Percentiles rank a stretch among this genome's conserved stretches.
phyloP scores from a whole-genome alignment of 352 stramenopile species.

The Globisporangium spiculum region DNA sequence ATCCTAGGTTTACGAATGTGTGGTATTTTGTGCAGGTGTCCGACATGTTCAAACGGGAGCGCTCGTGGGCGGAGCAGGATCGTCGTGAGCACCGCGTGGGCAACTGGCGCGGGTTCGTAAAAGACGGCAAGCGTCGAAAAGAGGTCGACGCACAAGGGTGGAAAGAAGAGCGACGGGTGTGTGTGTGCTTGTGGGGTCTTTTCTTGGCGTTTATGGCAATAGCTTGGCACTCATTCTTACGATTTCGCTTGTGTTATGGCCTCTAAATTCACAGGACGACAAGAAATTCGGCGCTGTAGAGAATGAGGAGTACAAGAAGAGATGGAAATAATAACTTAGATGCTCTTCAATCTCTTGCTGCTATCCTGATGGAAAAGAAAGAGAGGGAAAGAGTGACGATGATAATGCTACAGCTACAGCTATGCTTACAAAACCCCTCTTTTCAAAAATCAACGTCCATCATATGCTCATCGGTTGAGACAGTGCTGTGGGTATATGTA shows the following conservation, averaged over 20 bases:
- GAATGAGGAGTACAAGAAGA: constrained; percentile 76
- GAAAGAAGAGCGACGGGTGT: constrained; percentile 64
- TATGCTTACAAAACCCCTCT: neutral
- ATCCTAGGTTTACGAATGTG: neutral
- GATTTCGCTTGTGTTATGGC: neutral
- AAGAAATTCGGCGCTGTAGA: constrained; percentile 64
- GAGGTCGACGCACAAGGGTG: constrained; percentile 52
- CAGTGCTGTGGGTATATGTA: constrained; percentile 11
- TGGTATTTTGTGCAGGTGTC: constrained; percentile 17
- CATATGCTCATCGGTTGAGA: constrained; percentile 43
- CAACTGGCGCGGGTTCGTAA: constrained; percentile 81
- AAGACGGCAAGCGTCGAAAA: constrained; percentile 65
- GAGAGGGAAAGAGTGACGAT: neutral
- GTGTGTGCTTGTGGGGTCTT: constrained; percentile 8
- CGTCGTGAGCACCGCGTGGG: constrained; percentile 74
- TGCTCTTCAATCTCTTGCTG: neutral
- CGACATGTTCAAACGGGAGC: constrained; percentile 71
- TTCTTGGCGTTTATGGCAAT: neutral
- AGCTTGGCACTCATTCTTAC: neutral
- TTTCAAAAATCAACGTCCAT: constrained; percentile 57
- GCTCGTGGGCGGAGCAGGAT: constrained; percentile 73
- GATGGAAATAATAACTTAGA: constrained; percentile 80
- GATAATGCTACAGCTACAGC: constrained; percentile 2
- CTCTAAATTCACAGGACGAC: constrained; percentile 26
- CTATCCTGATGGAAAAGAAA: neutral